Conservation (phyloP, 768 basidiomycete genomes). For the Piloderma croceum region DNA sequence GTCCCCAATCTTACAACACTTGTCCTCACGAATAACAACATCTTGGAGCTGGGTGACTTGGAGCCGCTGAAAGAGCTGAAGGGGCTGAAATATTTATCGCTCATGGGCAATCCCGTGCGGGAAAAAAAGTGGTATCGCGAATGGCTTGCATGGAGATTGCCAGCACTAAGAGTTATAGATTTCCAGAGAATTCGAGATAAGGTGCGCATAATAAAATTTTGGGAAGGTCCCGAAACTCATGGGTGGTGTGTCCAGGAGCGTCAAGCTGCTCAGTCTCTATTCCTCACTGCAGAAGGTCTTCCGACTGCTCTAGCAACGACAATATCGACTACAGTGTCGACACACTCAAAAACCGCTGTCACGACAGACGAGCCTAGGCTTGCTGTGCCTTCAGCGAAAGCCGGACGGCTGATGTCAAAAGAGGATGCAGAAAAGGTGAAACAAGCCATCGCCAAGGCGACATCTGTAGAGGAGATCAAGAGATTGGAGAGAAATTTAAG, state of each 20-base stretch:
- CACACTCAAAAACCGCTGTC: slow-evolving; percentile 52
- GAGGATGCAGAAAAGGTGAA: slow-evolving; percentile 87
- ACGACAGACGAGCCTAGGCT: slow-evolving; percentile 78
- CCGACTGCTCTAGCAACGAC: slow-evolving; percentile 77
- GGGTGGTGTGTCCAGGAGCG: slow-evolving; percentile 59
- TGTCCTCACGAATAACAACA: slow-evolving; percentile 77
- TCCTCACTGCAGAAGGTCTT: slow-evolving; percentile 74
- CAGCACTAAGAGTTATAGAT: slow-evolving; percentile 86
- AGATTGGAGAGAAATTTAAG: slow-evolving; percentile 74
- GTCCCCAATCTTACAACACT: slow-evolving; percentile 80
- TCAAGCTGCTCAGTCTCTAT: slow-evolving; percentile 63
- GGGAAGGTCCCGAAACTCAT: slow-evolving; percentile 10
- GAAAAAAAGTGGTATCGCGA: slow-evolving; percentile 96
- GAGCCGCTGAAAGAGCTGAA: slow-evolving; percentile 76
- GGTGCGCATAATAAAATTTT: slow-evolving; percentile 50
- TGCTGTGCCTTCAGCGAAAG: slow-evolving; percentile 51
- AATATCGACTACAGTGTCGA: slow-evolving; percentile 68
- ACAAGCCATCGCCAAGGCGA: slow-evolving; percentile 85
- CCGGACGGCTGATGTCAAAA: slow-evolving; percentile 84
- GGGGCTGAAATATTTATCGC: slow-evolving; percentile 66
- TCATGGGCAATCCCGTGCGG: slow-evolving; percentile 78
- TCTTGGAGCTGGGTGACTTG: slow-evolving; percentile 77
- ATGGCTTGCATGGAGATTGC: slow-evolving; percentile 89
- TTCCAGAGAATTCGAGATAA: slow-evolving; percentile 93
- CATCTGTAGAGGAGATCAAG: slow-evolving; percentile 84